Base-by-base conservation (phyloP, 441 rosid species). In the Syzygium syzygioides region DNA sequence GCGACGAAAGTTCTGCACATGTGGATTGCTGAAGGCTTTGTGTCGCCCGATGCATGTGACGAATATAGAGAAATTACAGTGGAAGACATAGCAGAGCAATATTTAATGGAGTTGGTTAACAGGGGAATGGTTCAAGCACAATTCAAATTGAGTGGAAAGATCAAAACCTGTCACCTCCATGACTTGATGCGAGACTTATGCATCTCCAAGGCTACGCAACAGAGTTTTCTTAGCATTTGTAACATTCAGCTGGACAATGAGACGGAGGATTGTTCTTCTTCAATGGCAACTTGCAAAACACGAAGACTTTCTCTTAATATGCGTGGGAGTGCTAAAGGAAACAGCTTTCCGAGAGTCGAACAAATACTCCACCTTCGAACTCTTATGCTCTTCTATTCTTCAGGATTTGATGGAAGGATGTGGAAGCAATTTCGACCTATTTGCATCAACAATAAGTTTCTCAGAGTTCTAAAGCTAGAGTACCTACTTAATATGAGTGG, bases 401-500 rank as follows among this genome's bases (percentile, higher is more conserved):
- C 9, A 2, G 26, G 1, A 34, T 18, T 1, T 62, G 0, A 7
- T 2, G 1, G 0, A 6, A 4, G 18, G 13, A 4, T 2, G 12
- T 14, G 79, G 79, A 1, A 19, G 14, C 26, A 18, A 9, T 4
- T 68, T 19, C 25, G 9, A 66, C 45, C 45, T 17, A 32, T 17
- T 8, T 66, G 4, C 45, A 32, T 66, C 4, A 32, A 34, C 0
- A 32, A 5, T 68, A 68, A 68, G 79, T 68, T 34, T 68, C 79
- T 68, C 2, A 32, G 45, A 68, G 79, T 68, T 18, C 1, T 68
- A 1, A 68, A 32, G 7, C 3, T 66, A 1, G 79, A 66, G 14
- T 1, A 1, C 18, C 4, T 66, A 17, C 0, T 2, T 4, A 0
- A 15, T 2, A 6, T 13, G 15, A 0, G 3, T 8, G 18, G 20